A percentile compares a stretch with the other conserved stretches of the same genome.
Evolutionary conservation across 78 protist genomes (phyloP).

Genomic region (Protostelium mycophagum): DNA sequence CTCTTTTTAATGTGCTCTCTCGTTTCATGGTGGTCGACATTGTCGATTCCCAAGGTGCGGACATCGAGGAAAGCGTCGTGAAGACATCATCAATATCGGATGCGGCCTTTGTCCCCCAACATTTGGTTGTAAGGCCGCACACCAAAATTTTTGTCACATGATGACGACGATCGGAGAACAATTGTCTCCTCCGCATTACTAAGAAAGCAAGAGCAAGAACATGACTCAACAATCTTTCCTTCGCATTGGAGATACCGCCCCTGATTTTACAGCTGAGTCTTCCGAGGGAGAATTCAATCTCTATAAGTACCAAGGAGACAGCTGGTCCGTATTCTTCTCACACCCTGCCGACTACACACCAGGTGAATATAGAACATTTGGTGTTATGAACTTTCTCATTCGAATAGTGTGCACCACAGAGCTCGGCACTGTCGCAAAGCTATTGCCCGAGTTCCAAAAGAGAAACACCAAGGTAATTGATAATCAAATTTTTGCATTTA

Average conservation of each 20-base stretch:
- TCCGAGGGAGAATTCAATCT: constrained; percentile 46
- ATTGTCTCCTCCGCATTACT: too few species aligned
- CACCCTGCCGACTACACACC: constrained; percentile 80
- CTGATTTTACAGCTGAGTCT: constrained; percentile 55
- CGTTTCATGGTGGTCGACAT: too few species aligned
- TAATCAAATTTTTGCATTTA: too few species aligned
- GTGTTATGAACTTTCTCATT: background rate
- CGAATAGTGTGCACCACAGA: constrained; percentile 86
- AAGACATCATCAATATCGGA: too few species aligned
- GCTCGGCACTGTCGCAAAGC: constrained; percentile 70
- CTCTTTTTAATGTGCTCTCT: too few species aligned
- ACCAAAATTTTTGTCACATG: too few species aligned
- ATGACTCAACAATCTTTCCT: background rate
- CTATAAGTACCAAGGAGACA: constrained; percentile 42
- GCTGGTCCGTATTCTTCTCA: constrained; percentile 66
- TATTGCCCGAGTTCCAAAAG: constrained; percentile 48
- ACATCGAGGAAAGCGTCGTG: too few species aligned
- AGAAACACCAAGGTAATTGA: constrained; percentile 67
- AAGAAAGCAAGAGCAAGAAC: too few species aligned
- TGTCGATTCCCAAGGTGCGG: too few species aligned
- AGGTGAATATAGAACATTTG: background rate
- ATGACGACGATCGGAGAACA: too few species aligned
- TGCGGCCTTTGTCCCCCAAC: too few species aligned
- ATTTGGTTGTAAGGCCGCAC: too few species aligned
- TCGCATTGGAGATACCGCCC: constrained; percentile 39